Conservation (phyloP, 2,329 filamentous ascomycete genomes). For the Botrytis deweyae region DNA sequence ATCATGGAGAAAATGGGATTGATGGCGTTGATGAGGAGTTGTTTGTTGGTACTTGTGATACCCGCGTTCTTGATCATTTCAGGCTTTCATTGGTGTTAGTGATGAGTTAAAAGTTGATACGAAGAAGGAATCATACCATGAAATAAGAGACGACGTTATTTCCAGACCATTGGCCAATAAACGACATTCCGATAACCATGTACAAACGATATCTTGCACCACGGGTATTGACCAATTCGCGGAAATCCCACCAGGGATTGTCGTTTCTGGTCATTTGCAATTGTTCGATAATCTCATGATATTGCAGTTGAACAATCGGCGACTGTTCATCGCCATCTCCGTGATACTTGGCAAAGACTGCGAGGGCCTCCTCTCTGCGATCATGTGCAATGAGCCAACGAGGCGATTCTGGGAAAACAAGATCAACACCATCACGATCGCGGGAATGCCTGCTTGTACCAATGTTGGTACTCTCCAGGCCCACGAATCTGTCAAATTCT, state of each 20-base stretch:
- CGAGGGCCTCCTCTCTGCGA: slow-evolving; percentile 54
- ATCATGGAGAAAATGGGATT: slow-evolving; percentile 44
- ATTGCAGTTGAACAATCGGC: slow-evolving; percentile 55
- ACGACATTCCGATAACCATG: slow-evolving; percentile 52
- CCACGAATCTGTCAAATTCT: slow-evolving; percentile 28
- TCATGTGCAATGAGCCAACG: slow-evolving; percentile 51
- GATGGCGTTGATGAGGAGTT: slow-evolving; percentile 41
- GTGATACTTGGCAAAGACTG: slow-evolving; percentile 58
- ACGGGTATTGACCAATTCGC: slow-evolving; percentile 51
- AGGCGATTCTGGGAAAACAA: slow-evolving; percentile 43
- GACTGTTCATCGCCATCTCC: slow-evolving; percentile 53
- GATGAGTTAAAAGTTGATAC: neutral
- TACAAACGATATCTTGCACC: slow-evolving; percentile 50
- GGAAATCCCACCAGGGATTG: slow-evolving; percentile 61
- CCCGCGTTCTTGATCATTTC: slow-evolving; percentile 46
- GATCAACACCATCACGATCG: slow-evolving; percentile 48
- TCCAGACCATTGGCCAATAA: slow-evolving; percentile 51
- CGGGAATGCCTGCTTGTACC: slow-evolving; percentile 48
- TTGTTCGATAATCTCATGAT: slow-evolving; percentile 55
- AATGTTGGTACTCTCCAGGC: slow-evolving; percentile 61
- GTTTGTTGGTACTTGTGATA: slow-evolving; percentile 33
- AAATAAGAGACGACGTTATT: slow-evolving; percentile 47
- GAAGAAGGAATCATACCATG: slow-evolving; percentile 21
- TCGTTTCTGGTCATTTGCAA: slow-evolving; percentile 49
- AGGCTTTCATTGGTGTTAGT: slow-evolving; percentile 35